Base-by-base conservation (phyloP, 805 yeast species). In the Yarrowia sp. region DNA sequence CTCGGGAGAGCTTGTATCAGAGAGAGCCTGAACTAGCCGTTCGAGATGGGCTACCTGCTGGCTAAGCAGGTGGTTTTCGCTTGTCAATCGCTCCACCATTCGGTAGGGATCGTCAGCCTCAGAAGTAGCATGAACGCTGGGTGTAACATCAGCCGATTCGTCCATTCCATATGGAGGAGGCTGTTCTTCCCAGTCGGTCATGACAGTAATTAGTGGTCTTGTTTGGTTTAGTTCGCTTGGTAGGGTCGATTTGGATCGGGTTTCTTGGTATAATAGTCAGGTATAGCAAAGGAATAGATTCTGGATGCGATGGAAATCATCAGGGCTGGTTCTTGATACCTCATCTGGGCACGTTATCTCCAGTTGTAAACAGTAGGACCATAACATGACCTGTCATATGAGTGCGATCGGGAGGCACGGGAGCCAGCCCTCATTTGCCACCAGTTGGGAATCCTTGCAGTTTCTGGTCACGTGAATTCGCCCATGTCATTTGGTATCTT, bases 111-210 rank as follows among this genome's bases (percentile, higher is more conserved):
- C 61, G 46, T 54, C 61, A 3, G 46, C 35, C 26, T 54, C 61
- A 4, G 61, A 54, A 2, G 38, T 21, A 11, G 26, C 46, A 6
- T 44, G n/a, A 6, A 38, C 26, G n/a, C 24, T 48, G 21, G 46
- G 46, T 6, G 46, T 26, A 4, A 19, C 12, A 4, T 54, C 61
- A 1, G 26, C 33, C 35, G 35, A 26, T 4, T 38, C 35, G 17
- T 54, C 61, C 61, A 54, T 54, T 4, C 35, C 61, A 54, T 54
- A 54, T 1, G 61, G 61, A 10, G 61, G 61, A 3, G 61, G 61
- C 35, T 54, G 61, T 54, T 54, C 59, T 52, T 52, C 61, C 61
- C 61, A 54, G 46, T 17, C 46, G 2, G 61, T 38, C 61, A 54
- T 54, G 28, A 19, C 43, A 14, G 10, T 3, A 12, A 12, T 3